Conservation (phyloP, 257 asterid species). For the Buddleja alternifolia region DNA sequence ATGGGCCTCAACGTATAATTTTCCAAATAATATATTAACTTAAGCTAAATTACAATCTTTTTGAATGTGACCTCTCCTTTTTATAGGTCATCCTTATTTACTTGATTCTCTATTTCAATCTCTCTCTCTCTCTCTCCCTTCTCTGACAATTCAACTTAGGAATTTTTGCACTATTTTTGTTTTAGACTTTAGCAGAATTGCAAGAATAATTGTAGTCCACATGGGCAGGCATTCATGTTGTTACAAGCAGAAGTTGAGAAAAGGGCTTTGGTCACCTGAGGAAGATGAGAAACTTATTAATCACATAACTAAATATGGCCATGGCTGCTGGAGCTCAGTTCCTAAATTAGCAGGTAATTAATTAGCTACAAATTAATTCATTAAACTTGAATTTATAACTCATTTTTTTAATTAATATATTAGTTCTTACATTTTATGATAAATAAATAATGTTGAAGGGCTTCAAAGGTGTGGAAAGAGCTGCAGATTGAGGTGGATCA, state of each 20-base stretch:
- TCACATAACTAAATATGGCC: conserved; percentile 72
- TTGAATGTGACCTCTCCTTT: conserved; percentile 36
- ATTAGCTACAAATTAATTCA: neutral
- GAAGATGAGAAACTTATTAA: conserved; percentile 84
- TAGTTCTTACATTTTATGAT: neutral
- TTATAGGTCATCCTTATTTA: conserved; percentile 28
- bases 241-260: conserved; percentile 79
- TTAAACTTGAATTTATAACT: neutral
- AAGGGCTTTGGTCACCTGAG: conserved; percentile 94
- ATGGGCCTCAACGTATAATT: no score
- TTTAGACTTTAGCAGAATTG: conserved; percentile 25
- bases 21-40: no score
- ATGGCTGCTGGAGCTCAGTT: conserved; percentile 96
- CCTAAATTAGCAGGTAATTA: conserved; percentile 77
- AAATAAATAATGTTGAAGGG: conserved; percentile 30
- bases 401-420: neutral
- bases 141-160: no score
- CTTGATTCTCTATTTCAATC: conserved; percentile 34
- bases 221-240: conserved; percentile 95
- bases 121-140: conserved; percentile 18
- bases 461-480: conserved; percentile 92
- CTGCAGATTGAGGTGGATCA: conserved; percentile 86
- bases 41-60: conserved; percentile 18
- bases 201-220: conserved; percentile 12
- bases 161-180: neutral